phyloP scores from a whole-genome alignment of 176 grass and related monocot species.

The Oryza meyeriana region DNA sequence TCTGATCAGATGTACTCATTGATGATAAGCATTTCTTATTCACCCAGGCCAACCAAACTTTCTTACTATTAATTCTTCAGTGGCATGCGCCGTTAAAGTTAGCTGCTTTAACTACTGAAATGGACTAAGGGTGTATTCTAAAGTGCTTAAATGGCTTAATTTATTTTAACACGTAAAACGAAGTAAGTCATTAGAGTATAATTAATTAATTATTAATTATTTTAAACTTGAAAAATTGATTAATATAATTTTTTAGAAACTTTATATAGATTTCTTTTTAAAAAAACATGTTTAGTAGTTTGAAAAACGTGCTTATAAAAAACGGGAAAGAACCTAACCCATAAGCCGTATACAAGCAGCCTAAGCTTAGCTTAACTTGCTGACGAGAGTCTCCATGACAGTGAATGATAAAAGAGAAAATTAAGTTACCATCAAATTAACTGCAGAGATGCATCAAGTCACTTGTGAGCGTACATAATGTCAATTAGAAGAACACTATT shows the following conservation, averaged over 20 bases:
- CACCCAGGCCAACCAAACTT: background rate
- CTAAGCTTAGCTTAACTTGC: background rate
- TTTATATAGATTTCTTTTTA: no score
- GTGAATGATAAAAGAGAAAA: background rate
- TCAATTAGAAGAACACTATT: background rate
- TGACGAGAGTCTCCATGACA: background rate
- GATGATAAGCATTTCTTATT: background rate
- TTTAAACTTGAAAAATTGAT: no score
- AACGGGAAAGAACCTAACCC: no score
- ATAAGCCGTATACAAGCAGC: no score
- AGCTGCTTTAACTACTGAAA: background rate
- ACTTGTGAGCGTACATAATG: background rate
- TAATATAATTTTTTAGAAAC: no score
- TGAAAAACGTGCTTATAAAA: no score
- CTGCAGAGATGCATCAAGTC: background rate
- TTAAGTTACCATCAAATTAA: background rate
- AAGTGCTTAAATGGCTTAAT: no score
- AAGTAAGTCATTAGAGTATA: no score
- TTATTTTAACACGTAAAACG: no score
- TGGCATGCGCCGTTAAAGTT: background rate
- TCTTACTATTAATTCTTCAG: background rate
- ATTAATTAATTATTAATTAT: no score
- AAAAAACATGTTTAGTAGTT: no score
- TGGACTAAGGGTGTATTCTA: no score
- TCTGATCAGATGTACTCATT: background rate